These are phyloP conservation scores for Komagataella pastoris DNA, from an alignment of 805 yeast genomes.

Conservation along the genomic window DNA sequence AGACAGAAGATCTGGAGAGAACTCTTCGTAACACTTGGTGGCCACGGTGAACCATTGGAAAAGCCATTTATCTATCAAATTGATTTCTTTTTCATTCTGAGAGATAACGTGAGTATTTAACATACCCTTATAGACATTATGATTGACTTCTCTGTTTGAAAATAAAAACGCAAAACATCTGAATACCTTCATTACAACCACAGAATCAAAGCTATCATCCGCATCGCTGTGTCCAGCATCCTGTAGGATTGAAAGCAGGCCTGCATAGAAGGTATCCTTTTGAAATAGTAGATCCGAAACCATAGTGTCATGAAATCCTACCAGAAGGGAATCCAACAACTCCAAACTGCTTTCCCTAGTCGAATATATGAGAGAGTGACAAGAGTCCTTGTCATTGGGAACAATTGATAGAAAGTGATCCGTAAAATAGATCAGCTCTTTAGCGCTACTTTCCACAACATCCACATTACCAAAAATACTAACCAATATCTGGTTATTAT, in stretches of 20 bases:
- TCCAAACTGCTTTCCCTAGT: neutral
- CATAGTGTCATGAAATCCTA: neutral
- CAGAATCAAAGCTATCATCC: neutral
- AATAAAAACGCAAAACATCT: neutral
- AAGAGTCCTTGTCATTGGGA: neutral
- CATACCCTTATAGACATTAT: neutral
- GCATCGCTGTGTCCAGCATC: neutral
- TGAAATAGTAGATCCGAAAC: neutral
- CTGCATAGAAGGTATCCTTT: neutral
- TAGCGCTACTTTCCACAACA: slow-evolving; percentile 77
- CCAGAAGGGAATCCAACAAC: neutral
- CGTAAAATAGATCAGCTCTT: neutral
- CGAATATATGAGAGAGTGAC: neutral
- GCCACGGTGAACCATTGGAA: neutral
- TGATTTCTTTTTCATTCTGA: neutral
- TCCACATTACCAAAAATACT: slow-evolving; percentile 81
- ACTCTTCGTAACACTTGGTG: neutral
- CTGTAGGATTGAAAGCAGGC: neutral
- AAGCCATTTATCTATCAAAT: neutral
- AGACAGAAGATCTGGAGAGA: neutral
- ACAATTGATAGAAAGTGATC: neutral
- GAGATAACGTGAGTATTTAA: neutral
- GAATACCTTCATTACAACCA: neutral
- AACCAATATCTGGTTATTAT: slow-evolving; percentile 13
- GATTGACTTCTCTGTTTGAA: neutral